Base-by-base conservation (phyloP, 352 stramenopile species). In the Globisporangium megalacanthum region DNA sequence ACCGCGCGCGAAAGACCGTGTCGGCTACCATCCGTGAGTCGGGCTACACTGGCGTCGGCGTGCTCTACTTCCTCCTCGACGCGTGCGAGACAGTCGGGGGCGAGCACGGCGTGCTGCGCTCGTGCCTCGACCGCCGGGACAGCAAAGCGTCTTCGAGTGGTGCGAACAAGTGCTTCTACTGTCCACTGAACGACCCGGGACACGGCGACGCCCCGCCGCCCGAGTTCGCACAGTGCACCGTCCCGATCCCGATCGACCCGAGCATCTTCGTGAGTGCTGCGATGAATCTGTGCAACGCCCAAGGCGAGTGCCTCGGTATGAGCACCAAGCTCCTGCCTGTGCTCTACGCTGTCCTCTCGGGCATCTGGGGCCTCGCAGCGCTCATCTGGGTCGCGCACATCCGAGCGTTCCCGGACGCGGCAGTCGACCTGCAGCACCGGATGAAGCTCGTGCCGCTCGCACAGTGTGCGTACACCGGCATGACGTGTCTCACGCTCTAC, bases 351-450 rank as follows among this genome's bases (percentile, higher is more conserved):
- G 49, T 68, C 10, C 61, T 68, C 33, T 60, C 75, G 2, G 39
- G 77, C 6, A 47, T 64, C 3, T 88, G 75, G 75, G 67, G 45
- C 1, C 31, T 65, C 19, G 64, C 49, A 1, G 60, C 62, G n/a
- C 50, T 83, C 15, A 46, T 83, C n/a, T 88, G 78, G 78, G 58
- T 66, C 29, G 50, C 68, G 17, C 78, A 88, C 45, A 82, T 86
- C 44, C 70, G 62, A 8, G 62, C 75, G 31, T 69, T 72, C 56
- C 62, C 65, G 4, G 73, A 85, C 17, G 70, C 74, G 0, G 68
- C 73, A 7, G 61, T 88, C 31, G 73, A 70, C 17, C 64, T 88
- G 15, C 74, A 88, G 49, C 58, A 65, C 41, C 79, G 74, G 60
- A 82, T 88, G 73, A 79, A 74, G 50, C 37, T 78, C 44, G 66